phyloP scores from a whole-genome alignment of 768 basidiomycete species.

The Rhodotorula paludigena region DNA sequence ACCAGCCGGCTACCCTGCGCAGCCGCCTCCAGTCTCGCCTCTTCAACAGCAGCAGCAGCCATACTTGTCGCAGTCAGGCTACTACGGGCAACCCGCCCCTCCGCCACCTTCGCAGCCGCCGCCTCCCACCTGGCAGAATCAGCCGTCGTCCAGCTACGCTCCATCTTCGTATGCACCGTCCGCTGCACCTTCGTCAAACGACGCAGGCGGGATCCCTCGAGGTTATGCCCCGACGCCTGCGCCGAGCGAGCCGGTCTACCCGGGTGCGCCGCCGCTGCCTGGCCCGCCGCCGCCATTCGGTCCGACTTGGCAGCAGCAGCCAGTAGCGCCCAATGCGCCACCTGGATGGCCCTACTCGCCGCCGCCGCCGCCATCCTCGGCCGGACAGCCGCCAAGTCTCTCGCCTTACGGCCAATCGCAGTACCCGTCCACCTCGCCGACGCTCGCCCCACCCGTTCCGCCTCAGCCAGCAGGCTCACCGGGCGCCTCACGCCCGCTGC shows the following conservation, averaged over 20 bases:
- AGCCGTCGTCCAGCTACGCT: neutral
- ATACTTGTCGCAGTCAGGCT: neutral
- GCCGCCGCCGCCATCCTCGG: neutral
- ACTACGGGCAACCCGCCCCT: neutral
- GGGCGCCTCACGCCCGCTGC: neutral
- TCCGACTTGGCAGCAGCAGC: neutral
- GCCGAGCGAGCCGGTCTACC: neutral
- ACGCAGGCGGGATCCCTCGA: neutral
- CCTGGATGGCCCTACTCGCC: neutral
- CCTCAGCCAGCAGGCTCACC: neutral
- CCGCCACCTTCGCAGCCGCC: neutral
- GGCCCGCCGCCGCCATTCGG: slow-evolving; percentile 5
- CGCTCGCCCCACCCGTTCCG: neutral
- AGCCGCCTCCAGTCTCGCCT: neutral
- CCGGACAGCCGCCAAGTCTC: too few species aligned
- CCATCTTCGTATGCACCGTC: neutral
- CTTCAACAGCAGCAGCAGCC: neutral
- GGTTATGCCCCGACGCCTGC: neutral
- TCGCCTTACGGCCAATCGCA: neutral
- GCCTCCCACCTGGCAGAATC: neutral
- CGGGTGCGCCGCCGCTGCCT: neutral
- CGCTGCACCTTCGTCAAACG: neutral
- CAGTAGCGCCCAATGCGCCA: neutral
- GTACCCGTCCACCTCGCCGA: neutral
- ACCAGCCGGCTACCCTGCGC: neutral